Conservation (phyloP, 257 asterid species). For the Gardenia jasminoides region DNA sequence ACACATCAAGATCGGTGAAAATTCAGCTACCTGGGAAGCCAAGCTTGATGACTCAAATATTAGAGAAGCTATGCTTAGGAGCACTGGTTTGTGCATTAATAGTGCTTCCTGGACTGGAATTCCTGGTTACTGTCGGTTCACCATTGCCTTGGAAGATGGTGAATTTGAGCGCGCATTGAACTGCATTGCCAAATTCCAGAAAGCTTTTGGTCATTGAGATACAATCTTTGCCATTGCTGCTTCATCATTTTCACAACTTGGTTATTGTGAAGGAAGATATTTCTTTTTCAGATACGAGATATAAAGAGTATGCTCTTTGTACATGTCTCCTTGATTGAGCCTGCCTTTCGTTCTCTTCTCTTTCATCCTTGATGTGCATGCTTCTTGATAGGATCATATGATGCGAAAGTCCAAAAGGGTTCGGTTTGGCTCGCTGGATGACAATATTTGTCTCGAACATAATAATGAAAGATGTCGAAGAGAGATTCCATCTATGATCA, state of each 20-base stretch:
- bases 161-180: slow-evolving; percentile 76
- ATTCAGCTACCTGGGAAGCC: slow-evolving; percentile 29
- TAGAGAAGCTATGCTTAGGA: slow-evolving; percentile 67
- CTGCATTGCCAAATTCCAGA: slow-evolving; percentile 69
- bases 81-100: slow-evolving; percentile 90
- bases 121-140: slow-evolving; percentile 89
- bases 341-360: background rate
- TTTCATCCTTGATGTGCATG: background rate
- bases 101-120: slow-evolving; percentile 89
- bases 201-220: slow-evolving; percentile 32
- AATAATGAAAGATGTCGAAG: too few species aligned
- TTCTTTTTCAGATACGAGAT: too few species aligned
- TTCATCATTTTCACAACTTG: slow-evolving; percentile 35
- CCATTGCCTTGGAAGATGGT: slow-evolving; percentile 67
- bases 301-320: background rate
- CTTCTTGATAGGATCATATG: too few species aligned
- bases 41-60: slow-evolving; percentile 77
- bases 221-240: slow-evolving; percentile 2
- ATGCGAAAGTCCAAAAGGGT: too few species aligned
- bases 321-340: background rate
- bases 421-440: too few species aligned
- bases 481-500: too few species aligned
- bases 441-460: too few species aligned
- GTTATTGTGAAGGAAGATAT: slow-evolving; percentile 29
- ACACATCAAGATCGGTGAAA: slow-evolving; percentile 43